Base-by-base conservation (phyloP, 1,284 basidiomycete species). In the Pseudozyma hubeiensis region DNA sequence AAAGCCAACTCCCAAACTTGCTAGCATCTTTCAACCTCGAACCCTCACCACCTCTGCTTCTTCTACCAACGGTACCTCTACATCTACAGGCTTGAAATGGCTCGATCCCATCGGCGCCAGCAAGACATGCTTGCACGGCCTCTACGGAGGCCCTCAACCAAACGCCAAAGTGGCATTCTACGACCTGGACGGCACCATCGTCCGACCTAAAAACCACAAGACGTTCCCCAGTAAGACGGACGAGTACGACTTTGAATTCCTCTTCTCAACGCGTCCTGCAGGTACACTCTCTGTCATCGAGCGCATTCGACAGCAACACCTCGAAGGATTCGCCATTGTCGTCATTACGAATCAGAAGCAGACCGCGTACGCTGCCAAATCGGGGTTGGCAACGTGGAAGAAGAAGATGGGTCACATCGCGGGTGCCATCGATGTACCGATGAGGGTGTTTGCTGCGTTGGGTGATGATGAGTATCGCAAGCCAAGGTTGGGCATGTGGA, bases 391-490 rank as follows among this genome's bases (percentile, higher is more conserved):
- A 1, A 75, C 75, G 11, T 80, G 79, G 73, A 71, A 69, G 61
- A 56, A 68, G 53, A 80, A 76, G 57, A 63, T 80, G 52, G 67
- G 17, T 5, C 67, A 73, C 40, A 71, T 79, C 17, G 66, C 70
- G 3, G 48, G 46, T 0, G 73, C 65, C 5, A 49, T 80, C 40
- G 75, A 73, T 30, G 71, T 76, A 14, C 80, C 80, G 1, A 39
- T 79, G 47, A 54, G 77, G 5, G 70, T 81, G 11, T 57, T 81
- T 45, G 80, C 77, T 3, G 75, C 76, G 16, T 45, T 78, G 5
- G 75, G 55, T 0, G 70, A 78, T n/a, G 81, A 83, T 53, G 54
- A 40, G 4, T 81, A 69, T 45, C 53, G 81, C 14, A 83, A 83
- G 55, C 81, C 81, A 34, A 54, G 67, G 39, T 51, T 75, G 17